phyloP scores from a whole-genome alignment of 768 basidiomycete species.

The Royoungia palumana region DNA sequence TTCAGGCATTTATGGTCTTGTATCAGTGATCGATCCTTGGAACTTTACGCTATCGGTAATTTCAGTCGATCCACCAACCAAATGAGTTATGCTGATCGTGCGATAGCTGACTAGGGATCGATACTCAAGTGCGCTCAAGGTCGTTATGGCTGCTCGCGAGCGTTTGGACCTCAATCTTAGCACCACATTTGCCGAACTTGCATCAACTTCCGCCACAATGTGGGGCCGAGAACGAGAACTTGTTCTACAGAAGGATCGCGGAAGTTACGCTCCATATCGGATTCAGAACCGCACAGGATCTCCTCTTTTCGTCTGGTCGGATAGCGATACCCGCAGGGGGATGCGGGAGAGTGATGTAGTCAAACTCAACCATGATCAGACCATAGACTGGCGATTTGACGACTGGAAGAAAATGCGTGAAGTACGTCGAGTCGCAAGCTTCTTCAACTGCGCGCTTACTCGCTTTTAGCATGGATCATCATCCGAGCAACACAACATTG shows the following conservation, averaged over 20 bases:
- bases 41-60: conserved; percentile 70
- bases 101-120: conserved; percentile 55
- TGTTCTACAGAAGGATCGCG: conserved; percentile 73
- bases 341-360: conserved; percentile 49
- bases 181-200: conserved; percentile 85
- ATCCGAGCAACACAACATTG: conserved; percentile 79
- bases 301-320: conserved; percentile 83
- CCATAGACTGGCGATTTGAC: conserved; percentile 93
- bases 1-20: conserved; percentile 2
- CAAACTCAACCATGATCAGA: conserved; percentile 69
- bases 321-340: conserved; percentile 53
- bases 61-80: not conserved
- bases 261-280: conserved; percentile 89
- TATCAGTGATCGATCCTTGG: conserved; percentile 92
- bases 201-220: conserved; percentile 65
- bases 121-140: conserved; percentile 47
- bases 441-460: not conserved
- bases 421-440: conserved; percentile 39
- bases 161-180: conserved; percentile 90
- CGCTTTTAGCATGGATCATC: conserved; percentile 38
- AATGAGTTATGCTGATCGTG: conserved; percentile 11
- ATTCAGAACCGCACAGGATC: conserved; percentile 89
- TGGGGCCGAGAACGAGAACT: conserved; percentile 73
- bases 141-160: conserved; percentile 70
- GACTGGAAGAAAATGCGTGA: conserved; percentile 94